Percentiles rank a stretch among this genome's conserved stretches.
Conservation (phyloP, 2,329 filamentous ascomycete genomes). For the Pestalotiopsis fici region DNA sequence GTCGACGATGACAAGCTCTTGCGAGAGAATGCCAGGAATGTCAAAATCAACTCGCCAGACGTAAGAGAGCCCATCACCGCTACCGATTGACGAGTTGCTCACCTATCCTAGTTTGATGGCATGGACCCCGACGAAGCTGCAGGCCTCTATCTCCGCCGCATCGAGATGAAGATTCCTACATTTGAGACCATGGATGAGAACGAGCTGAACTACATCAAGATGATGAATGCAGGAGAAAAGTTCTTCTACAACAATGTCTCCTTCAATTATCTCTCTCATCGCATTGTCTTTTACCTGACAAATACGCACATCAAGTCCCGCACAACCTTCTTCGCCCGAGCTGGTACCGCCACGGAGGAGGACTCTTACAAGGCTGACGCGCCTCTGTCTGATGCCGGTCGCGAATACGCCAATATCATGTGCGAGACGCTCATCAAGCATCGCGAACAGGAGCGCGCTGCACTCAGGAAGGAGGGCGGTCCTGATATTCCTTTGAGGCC, state of each 20-base stretch:
- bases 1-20: slow-evolving; percentile 93
- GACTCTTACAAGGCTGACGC: slow-evolving; percentile 93
- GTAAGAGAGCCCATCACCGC: slow-evolving; percentile 46
- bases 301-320: slow-evolving; percentile 96
- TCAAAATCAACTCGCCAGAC: slow-evolving; percentile 97
- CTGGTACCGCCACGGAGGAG: slow-evolving; percentile 83
- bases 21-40: slow-evolving; percentile 92
- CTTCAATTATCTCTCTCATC: slow-evolving; percentile 94
- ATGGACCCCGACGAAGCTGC: slow-evolving; percentile 94
- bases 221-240: slow-evolving; percentile 95
- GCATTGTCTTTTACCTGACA: slow-evolving; percentile 97
- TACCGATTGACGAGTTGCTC: background rate
- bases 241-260: slow-evolving; percentile 96
- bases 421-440: slow-evolving; percentile 80
- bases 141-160: slow-evolving; percentile 85
- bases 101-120: slow-evolving; percentile 67
- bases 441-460: slow-evolving; percentile 77
- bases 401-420: slow-evolving; percentile 83
- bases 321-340: slow-evolving; percentile 88
- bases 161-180: slow-evolving; percentile 88
- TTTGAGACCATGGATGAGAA: slow-evolving; percentile 96
- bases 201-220: slow-evolving; percentile 97
- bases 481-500: slow-evolving; percentile 71
- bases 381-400: slow-evolving; percentile 76
- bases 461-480: slow-evolving; percentile 68